Evolutionary conservation across 2,329 filamentous ascomycete species (phyloP).

Genomic region (Xylariales sp.): DNA sequence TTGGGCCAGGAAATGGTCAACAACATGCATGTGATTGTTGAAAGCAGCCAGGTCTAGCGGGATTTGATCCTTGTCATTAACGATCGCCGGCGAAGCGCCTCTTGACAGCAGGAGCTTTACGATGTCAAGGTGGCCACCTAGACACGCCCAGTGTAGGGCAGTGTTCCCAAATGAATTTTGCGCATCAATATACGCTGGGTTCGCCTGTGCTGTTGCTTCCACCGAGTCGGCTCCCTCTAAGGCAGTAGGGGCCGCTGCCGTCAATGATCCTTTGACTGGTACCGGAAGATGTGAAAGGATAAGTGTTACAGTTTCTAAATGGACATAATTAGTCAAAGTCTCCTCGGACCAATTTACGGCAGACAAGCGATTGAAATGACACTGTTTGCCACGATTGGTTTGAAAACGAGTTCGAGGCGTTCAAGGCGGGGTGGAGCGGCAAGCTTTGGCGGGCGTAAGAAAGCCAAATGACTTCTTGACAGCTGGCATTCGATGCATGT

Average conservation of each 20-base stretch:
- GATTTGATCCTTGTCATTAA: constrained; percentile 87
- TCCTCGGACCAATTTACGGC: background rate
- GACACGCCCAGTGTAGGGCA: constrained; percentile 90
- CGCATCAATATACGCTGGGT: constrained; percentile 68
- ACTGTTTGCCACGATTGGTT: background rate
- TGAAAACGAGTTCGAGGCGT: background rate
- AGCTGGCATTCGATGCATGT: constrained; percentile 16
- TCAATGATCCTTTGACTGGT: constrained; percentile 31
- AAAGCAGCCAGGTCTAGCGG: constrained; percentile 79
- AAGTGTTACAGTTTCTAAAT: constrained; percentile 56
- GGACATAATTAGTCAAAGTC: constrained; percentile 24
- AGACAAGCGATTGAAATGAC: background rate
- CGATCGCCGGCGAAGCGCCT: constrained; percentile 80
- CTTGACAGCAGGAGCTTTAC: constrained; percentile 81
- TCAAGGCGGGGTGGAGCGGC: background rate
- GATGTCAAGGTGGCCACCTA: constrained; percentile 85
- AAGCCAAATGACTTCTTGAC: background rate
- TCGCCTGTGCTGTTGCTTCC: constrained; percentile 54
- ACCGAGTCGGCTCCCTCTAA: constrained; percentile 48
- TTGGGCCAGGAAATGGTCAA: constrained; percentile 68
- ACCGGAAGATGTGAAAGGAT: constrained; percentile 39
- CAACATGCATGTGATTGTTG: constrained; percentile 73
- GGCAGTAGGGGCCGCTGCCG: constrained; percentile 7
- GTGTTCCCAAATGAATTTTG: constrained; percentile 89
- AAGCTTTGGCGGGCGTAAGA: background rate